Evolutionary conservation across 2,329 filamentous ascomycete species (phyloP), one percentile per base, ranked within the genome.

Genomic region (Cadophora luteo-olivacea): DNA sequence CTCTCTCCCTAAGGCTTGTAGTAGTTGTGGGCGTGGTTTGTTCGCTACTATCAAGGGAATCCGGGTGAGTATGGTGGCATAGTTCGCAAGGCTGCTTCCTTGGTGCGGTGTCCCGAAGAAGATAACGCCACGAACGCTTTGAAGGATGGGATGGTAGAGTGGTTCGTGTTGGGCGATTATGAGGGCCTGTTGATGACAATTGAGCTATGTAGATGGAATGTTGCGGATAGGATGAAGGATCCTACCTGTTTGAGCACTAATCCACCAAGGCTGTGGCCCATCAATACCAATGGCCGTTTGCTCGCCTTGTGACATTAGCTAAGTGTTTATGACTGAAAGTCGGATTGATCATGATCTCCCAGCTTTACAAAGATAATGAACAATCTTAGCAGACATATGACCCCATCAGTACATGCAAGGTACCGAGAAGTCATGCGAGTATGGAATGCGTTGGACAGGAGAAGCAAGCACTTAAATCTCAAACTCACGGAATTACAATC

Each of bases 21-120:
- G 65, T 0, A 73, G 67, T 12, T 65, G 38, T 11, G 72, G 62
- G 19, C 29, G 48, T 7, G 69, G 58, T 48, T 68, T 69, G 16
- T 66, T 66, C 14, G 61, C 32, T 19, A 72, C 8, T 22, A 61
- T 60, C 19, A 45, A 58, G 5, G 64, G 64, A 14, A 67, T 41
- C 1, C 60, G 61, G 16, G 66, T 57, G n/a, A 74, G 51, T 14
- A 22, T 52, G 4, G 68, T 62, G 12, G 67, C 72, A 48, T 65
- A 66, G 14, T 48, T 49, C 2, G 72, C 72, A 2, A 67, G 25
- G 14, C 22, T n/a, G 48, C 66, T 69, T 4, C 72, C 72, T 60
- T 69, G 62, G 49, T 74, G 72, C 0, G 72, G 72, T 3, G 72
- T 73, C 3, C 72, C 72, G 41, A 72, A 72, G 61, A 74, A 74